phyloP scores from a whole-genome alignment of 352 stramenopile genomes.

The Bremia lactucae region DNA sequence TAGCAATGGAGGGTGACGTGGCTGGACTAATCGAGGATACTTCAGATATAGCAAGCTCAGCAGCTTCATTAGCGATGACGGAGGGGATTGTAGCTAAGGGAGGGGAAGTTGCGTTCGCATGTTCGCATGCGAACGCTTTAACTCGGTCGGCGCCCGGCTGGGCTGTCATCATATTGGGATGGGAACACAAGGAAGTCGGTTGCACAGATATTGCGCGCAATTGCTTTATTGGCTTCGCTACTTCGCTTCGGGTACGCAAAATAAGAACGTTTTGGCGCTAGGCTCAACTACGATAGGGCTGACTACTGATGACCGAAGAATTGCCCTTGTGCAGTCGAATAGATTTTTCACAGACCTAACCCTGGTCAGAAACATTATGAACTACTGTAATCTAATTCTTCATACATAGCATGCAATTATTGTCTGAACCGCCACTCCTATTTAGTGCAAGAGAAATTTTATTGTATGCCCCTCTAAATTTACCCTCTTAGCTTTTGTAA shows the following conservation, averaged over 20 bases:
- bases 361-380: no score
- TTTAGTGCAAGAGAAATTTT: no score
- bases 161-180: conserved; percentile 43
- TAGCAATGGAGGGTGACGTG: conserved; percentile 9
- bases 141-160: conserved; percentile 39
- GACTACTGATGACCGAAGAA: conserved; percentile 15
- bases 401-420: no score
- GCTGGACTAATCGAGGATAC: conserved; percentile 3
- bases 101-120: conserved; percentile 6
- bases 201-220: neutral
- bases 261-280: conserved; percentile 10
- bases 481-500: no score
- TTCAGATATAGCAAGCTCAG: conserved; percentile 12
- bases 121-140: conserved; percentile 25
- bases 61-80: neutral
- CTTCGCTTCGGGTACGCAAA: neutral
- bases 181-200: conserved; percentile 5
- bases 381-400: no score
- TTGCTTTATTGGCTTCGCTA: neutral
- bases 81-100: conserved; percentile 1
- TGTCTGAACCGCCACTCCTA: no score
- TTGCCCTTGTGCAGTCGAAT: conserved; percentile 14
- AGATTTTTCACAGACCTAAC: conserved; percentile 21
- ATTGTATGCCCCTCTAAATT: no score
- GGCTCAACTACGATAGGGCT: conserved; percentile 7